Evolutionary conservation across 371 early-diverging fungal genomes (phyloP).

Genomic region (Capillidium heterosporum): DNA sequence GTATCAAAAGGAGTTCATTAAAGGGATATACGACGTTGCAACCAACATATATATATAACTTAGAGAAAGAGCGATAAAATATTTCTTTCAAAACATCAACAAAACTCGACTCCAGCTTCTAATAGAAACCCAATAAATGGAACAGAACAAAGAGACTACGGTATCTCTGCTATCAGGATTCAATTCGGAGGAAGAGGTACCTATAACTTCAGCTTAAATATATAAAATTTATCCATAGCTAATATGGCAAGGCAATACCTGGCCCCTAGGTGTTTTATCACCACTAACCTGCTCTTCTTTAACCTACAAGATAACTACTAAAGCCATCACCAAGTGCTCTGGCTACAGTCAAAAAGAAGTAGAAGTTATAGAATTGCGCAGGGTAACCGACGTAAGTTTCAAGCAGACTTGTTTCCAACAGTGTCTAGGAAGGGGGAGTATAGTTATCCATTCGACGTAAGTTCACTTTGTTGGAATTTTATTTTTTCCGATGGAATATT

Average conservation of each 20-base stretch:
- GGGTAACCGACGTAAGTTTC: neutral
- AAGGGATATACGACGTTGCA: no score
- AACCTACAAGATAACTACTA: neutral
- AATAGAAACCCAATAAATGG: no score
- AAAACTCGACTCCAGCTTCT: no score
- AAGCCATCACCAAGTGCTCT: neutral
- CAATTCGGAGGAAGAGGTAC: neutral
- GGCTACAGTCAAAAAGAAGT: neutral
- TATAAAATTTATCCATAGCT: neutral
- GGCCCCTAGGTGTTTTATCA: neutral
- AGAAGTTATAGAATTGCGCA: neutral
- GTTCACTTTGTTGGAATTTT: no score
- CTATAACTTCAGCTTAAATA: neutral
- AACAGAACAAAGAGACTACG: neutral
- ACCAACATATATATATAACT: no score
- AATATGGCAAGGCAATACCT: constrained; percentile 3
- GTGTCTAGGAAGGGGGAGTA: neutral
- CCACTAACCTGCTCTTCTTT: neutral
- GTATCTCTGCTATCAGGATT: neutral
- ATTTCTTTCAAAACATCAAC: no score
- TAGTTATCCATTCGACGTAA: constrained; percentile 3
- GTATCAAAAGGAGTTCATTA: no score
- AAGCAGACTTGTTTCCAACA: neutral
- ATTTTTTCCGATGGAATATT: no score
- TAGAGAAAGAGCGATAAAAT: no score